phyloP scores from a whole-genome alignment of 1,284 basidiomycete genomes.

The Microbotryum silenes-acaulis region DNA sequence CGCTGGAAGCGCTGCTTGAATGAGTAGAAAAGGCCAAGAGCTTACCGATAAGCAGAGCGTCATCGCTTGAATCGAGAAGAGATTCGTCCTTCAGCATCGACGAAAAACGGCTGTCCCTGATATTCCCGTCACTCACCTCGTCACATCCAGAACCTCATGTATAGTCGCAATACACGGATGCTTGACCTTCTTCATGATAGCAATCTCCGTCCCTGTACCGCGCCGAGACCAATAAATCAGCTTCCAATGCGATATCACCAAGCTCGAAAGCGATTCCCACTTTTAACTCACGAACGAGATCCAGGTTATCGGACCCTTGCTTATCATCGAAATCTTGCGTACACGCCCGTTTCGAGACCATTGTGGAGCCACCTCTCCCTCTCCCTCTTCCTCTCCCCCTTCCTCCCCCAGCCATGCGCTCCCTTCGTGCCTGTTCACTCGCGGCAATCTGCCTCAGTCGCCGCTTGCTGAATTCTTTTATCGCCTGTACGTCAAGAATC shows the following conservation, averaged over 20 bases:
- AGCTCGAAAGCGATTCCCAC: too few species aligned
- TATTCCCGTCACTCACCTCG: conserved; percentile 1
- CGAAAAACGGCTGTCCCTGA: neutral
- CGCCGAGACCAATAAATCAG: neutral
- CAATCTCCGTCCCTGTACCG: conserved; percentile 30
- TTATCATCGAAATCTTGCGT: conserved; percentile 8
- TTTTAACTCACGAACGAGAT: conserved; percentile 14
- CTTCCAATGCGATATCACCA: too few species aligned
- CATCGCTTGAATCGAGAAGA: conserved; percentile 38
- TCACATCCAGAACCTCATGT: conserved; percentile 51
- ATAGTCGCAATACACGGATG: conserved; percentile 45
- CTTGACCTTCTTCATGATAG: conserved; percentile 37
- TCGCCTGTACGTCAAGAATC: conserved; percentile 20
- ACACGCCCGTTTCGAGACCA: neutral
- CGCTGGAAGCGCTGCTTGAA: neutral
- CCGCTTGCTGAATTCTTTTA: conserved; percentile 36
- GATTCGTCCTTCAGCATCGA: neutral
- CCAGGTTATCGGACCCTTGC: conserved; percentile 27
- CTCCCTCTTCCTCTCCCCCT: conserved; percentile 9
- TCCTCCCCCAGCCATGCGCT: conserved; percentile 8
- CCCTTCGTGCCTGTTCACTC: conserved; percentile 12
- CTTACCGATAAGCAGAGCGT: conserved; percentile 48
- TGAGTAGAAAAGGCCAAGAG: conserved; percentile 25
- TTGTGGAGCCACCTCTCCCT: conserved; percentile 11
- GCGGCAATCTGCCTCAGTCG: conserved; percentile 28